A percentile compares a stretch with the other conserved stretches of the same genome.
phyloP scores from a whole-genome alignment of 768 basidiomycete species.

The Tricholoma sp. region DNA sequence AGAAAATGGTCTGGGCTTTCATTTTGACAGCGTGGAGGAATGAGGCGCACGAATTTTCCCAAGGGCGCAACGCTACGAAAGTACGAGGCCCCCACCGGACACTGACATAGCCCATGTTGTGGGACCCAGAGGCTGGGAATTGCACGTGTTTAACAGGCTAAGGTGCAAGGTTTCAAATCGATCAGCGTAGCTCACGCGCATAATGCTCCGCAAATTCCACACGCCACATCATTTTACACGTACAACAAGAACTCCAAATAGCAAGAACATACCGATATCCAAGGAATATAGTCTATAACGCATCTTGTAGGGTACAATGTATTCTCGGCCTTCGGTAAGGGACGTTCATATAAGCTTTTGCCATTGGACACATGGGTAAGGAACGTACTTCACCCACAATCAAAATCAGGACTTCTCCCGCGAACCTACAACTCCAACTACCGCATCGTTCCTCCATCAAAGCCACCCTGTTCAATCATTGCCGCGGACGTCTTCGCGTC shows the following conservation, averaged over 20 bases:
- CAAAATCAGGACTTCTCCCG: background rate
- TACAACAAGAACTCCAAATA: background rate
- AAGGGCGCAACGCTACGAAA: background rate
- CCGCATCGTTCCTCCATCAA: conserved; percentile 22
- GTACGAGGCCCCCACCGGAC: background rate
- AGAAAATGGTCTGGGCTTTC: background rate
- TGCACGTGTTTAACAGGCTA: background rate
- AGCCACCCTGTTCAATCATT: conserved; percentile 41
- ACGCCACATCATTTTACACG: background rate
- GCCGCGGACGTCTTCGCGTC: conserved; percentile 83
- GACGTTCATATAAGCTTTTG: background rate
- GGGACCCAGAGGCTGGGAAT: background rate
- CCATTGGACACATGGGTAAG: background rate
- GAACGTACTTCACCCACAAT: background rate
- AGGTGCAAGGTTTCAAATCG: background rate
- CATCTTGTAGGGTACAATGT: background rate
- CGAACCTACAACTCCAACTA: conserved; percentile 6
- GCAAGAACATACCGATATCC: background rate
- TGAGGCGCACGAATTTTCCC: background rate
- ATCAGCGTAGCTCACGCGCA: too few relatives aligned
- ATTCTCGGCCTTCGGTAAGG: background rate
- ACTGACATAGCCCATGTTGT: background rate
- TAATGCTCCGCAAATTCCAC: too few relatives aligned
- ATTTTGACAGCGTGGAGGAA: background rate
- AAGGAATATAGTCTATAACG: background rate